A percentile compares a stretch with the other conserved stretches of the same genome.
phyloP scores from a whole-genome alignment of 805 yeast species.

The Saturnispora besseyi region DNA sequence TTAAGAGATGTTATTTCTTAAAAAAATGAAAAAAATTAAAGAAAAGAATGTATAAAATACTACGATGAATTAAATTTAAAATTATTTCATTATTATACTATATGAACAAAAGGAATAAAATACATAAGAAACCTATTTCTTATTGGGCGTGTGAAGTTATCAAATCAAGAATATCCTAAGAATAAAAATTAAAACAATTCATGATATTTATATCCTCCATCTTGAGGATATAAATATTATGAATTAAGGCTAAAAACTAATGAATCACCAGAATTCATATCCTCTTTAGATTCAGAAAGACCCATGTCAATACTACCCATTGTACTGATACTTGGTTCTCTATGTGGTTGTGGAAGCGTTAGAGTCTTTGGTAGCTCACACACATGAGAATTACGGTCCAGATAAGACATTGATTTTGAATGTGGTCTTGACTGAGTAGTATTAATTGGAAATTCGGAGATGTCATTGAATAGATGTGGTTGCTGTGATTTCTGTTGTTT shows the following conservation, averaged over 20 bases:
- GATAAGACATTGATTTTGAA: slow-evolving; percentile 36
- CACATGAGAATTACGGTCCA: slow-evolving; percentile 9
- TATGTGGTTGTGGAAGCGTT: slow-evolving; percentile 1
- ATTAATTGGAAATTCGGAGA: not conserved
- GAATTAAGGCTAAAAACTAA: not conserved
- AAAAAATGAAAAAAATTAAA: no score
- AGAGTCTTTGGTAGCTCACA: slow-evolving; percentile 8
- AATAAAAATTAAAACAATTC: not conserved
- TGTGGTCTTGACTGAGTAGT: slow-evolving; percentile 23
- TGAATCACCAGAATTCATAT: not conserved
- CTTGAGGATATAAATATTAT: not conserved
- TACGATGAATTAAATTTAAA: not conserved
- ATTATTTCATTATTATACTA: not conserved
- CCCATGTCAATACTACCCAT: slow-evolving; percentile 1
- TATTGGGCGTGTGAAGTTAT: not conserved
- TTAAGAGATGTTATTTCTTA: no score
- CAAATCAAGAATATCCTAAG: not conserved
- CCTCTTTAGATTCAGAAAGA: not conserved
- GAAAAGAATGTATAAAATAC: not conserved
- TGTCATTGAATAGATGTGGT: not conserved
- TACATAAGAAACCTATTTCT: not conserved
- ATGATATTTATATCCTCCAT: not conserved
- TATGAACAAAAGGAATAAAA: slow-evolving; percentile 7
- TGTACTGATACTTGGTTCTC: not conserved
- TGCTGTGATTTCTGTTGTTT: not conserved